Conservation (phyloP, 2,329 filamentous ascomycete species). For the Fusarium newnesense region DNA sequence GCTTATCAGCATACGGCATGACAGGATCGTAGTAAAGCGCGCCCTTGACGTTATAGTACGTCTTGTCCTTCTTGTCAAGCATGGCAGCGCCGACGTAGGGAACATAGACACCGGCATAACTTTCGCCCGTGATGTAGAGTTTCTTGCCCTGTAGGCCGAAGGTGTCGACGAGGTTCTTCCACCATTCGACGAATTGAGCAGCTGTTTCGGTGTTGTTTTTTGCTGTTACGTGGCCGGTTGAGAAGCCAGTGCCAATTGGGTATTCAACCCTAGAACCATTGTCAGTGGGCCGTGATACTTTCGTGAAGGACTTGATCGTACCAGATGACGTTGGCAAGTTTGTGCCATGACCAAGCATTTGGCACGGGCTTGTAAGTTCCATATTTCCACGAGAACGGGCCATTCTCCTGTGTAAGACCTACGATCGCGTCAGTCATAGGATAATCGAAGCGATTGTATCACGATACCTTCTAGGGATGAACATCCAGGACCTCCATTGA, state of each 20-base stretch:
- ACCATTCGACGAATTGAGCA: conserved; percentile 4
- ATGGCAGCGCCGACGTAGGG: conserved; percentile 19
- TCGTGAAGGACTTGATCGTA: rapidly evolving
- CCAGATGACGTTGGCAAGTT: conserved; percentile 19
- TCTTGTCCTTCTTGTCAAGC: conserved; percentile 8
- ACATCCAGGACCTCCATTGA: conserved; percentile 34
- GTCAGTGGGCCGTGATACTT: rapidly evolving
- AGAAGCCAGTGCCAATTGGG: conserved; percentile 13
- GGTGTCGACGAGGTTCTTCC: conserved; percentile 18
- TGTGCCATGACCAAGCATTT: conserved; percentile 22
- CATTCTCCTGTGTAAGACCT: conserved; percentile 22
- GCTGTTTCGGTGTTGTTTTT: conserved; percentile 20
- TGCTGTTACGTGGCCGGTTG: conserved; percentile 8
- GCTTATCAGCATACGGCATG: conserved; percentile 13
- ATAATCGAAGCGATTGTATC: rapidly evolving
- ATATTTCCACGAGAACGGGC: conserved; percentile 14
- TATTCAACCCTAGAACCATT: neutral
- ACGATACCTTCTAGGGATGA: conserved; percentile 4
- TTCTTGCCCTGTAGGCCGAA: conserved; percentile 10
- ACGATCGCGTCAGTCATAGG: neutral
- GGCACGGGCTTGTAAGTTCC: conserved; percentile 16
- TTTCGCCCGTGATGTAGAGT: conserved; percentile 4
- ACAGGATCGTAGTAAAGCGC: conserved; percentile 21
- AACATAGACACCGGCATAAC: conserved; percentile 12
- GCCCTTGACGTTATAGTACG: conserved; percentile 8